Base-by-base conservation (phyloP, 2,329 filamentous ascomycete genomes). In the Plectosphaerella sp. region DNA sequence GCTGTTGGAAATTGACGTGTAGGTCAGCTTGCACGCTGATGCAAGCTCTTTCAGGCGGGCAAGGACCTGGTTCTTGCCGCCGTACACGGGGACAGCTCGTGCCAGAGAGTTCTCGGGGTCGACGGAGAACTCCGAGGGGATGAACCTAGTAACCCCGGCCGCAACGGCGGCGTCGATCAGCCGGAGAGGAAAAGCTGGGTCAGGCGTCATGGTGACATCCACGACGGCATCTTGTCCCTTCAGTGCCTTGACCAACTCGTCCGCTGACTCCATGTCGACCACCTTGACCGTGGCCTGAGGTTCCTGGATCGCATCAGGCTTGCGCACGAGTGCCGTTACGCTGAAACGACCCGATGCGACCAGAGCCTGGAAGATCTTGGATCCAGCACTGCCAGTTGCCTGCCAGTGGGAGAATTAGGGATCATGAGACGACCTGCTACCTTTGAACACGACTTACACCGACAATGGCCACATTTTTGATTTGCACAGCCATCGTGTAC, bases 91-190 rank as follows among this genome's bases (percentile, higher is more conserved):
- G 5, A 64, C 50, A 11, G 25, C 16, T 12, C 35, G 35, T 1
- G 48, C 47, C 16, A 58, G 55, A 24, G 54, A 53, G 49, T 58
- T 59, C 10, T 47, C 41, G 2, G 69, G 59, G 67, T 74, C 64
- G 43, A 62, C 59, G 35, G 72, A 73, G 47, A 76, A 87, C 54
- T 87, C 83, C 2, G 79, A 79, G 2, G 83, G 82, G 33, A 87
- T 66, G 68, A 86, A 83, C 12, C 82, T 75, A 61, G 82, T 73
- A 1, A 87, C 81, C 5, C 83, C 82, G 4, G 82, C 81, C 4
- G 74, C 74, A 25, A 82, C 68, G 33, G 82, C 77, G 1, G 83
- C 84, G 33, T 86, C 77, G 45, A 86, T 72, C 14, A 57, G 25
- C 37, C 53, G 50, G 45, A 86, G 68, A 11, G 74, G 62, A 41